Evolutionary conservation across 169 alveolate genomes (phyloP), one percentile per base, ranked within the genome.

Genomic region (Babesia caballi): DNA sequence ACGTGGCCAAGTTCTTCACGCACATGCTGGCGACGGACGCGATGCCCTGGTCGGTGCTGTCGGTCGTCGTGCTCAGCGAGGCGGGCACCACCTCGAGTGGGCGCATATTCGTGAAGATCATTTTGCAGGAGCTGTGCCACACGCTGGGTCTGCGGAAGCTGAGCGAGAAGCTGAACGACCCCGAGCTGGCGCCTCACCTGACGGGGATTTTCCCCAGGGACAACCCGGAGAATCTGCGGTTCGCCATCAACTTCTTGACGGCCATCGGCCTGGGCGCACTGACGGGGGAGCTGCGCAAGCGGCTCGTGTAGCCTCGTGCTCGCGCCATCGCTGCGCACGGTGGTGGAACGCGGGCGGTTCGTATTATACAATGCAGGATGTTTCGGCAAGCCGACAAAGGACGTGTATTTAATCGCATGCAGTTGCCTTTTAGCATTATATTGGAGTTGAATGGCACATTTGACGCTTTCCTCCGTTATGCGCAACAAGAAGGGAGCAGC

Each of bases 171-270:
- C 85, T 96, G 17, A 82, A 85, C 52, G 96, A 94, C 58, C 94
- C 93, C 19, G 95, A 93, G 50, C 73, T 95, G 14, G 49, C 77
- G 42, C 96, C 95, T 47, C 91, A 90, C 66, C 84, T 94, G 38
- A 74, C 75, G n/a, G 98, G 99, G 3, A 65, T 97, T 44, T 95
- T 96, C 82, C 99, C 99, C 17, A 84, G 77, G 59, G 98, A 97
- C 69, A 89, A 94, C 63, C 97, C 98, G 0, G 93, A 92, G 78
- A 93, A 95, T 83, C 94, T 97, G 41, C 92, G 99, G 61, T 98
- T 97, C 88, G 93, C 98, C 71, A 96, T 96, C 61, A 98, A 97
- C 90, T 98, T 96, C 87, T 97, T 96, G 85, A 96, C 99, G 11
- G 97, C 99, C 23, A 97, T 97, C 59, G 99, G 99, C 0, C 82